These are phyloP conservation scores for Symmetrospora coprosmae DNA, from an alignment of 768 basidiomycete genomes.

Conservation along the genomic window DNA sequence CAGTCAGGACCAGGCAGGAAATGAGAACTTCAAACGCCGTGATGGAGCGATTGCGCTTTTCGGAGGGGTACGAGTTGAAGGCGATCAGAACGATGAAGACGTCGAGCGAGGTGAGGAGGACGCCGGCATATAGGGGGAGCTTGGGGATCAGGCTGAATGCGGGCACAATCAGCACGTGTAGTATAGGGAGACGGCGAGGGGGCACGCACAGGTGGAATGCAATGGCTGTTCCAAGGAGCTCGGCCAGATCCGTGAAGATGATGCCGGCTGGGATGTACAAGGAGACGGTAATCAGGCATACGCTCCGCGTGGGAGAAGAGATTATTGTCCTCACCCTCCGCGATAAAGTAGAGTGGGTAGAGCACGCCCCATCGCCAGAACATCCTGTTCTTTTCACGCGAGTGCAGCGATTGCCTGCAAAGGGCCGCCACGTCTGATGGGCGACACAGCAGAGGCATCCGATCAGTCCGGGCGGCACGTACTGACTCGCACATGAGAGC, in stretches of 20 bases:
- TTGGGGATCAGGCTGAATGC: slow-evolving; percentile 46
- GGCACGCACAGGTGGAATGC: slow-evolving; percentile 51
- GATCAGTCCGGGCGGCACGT: not conserved
- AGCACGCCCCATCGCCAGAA: slow-evolving; percentile 49
- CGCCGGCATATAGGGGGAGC: slow-evolving; percentile 56
- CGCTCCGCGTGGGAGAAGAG: slow-evolving; percentile 3
- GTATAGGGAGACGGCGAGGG: not conserved
- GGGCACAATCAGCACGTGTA: not conserved
- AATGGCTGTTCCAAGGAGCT: slow-evolving; percentile 67
- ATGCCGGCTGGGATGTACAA: slow-evolving; percentile 34
- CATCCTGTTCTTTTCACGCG: slow-evolving; percentile 48
- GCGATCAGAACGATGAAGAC: slow-evolving; percentile 51
- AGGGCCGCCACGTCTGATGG: slow-evolving; percentile 49
- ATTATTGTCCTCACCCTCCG: slow-evolving; percentile 25
- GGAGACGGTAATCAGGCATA: slow-evolving; percentile 31
- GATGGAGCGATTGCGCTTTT: slow-evolving; percentile 26
- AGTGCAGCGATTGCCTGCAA: slow-evolving; percentile 52
- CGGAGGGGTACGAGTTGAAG: slow-evolving; percentile 31
- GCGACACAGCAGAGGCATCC: not conserved
- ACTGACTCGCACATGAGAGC: not conserved
- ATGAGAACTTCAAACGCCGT: slow-evolving; percentile 31
- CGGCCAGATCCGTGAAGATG: slow-evolving; percentile 45
- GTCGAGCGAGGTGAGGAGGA: slow-evolving; percentile 54
- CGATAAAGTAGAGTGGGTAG: slow-evolving; percentile 51
- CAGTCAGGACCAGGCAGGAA: slow-evolving; percentile 42